These are phyloP conservation scores for Cyberlindnera maritima DNA, from an alignment of 805 yeast species.

Conservation along the genomic window DNA sequence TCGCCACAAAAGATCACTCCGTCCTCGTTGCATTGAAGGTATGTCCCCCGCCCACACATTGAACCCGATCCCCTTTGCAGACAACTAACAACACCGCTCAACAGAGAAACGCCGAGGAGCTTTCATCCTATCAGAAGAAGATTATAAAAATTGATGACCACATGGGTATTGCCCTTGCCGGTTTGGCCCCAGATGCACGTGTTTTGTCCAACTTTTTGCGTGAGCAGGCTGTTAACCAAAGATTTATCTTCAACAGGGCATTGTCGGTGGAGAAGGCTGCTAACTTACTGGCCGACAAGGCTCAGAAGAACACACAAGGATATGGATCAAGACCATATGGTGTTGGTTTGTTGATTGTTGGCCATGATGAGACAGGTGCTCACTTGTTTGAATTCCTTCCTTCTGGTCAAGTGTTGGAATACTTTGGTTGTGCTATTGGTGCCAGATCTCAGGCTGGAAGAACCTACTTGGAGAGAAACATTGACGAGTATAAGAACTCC, in stretches of 20 bases:
- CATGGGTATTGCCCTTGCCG: constrained; percentile 93
- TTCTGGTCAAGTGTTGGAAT: constrained; percentile 88
- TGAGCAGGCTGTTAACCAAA: constrained; percentile 87
- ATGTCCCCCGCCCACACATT: constrained; percentile 7
- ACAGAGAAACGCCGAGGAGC: constrained; percentile 88
- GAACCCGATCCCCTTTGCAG: too few relatives aligned
- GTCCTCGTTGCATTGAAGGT: constrained; percentile 87
- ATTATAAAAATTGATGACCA: constrained; percentile 89
- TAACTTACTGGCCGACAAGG: constrained; percentile 87
- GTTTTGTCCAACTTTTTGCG: constrained; percentile 86
- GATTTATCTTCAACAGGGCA: constrained; percentile 82
- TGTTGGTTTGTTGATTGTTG: constrained; percentile 88
- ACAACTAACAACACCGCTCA: constrained; percentile 8
- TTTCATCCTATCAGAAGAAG: constrained; percentile 95
- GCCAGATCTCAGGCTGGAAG: constrained; percentile 98
- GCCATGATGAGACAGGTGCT: constrained; percentile 91
- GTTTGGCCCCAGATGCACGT: constrained; percentile 97
- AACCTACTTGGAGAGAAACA: constrained; percentile 87
- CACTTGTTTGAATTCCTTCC: constrained; percentile 96
- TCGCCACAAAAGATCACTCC: constrained; percentile 81
- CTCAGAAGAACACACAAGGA: constrained; percentile 93
- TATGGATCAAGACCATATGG: constrained; percentile 98
- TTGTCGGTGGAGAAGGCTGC: constrained; percentile 82
- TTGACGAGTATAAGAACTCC: constrained; percentile 60
- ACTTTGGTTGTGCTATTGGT: constrained; percentile 93